phyloP scores from a whole-genome alignment of 768 basidiomycete genomes.

The Russula sp. region DNA sequence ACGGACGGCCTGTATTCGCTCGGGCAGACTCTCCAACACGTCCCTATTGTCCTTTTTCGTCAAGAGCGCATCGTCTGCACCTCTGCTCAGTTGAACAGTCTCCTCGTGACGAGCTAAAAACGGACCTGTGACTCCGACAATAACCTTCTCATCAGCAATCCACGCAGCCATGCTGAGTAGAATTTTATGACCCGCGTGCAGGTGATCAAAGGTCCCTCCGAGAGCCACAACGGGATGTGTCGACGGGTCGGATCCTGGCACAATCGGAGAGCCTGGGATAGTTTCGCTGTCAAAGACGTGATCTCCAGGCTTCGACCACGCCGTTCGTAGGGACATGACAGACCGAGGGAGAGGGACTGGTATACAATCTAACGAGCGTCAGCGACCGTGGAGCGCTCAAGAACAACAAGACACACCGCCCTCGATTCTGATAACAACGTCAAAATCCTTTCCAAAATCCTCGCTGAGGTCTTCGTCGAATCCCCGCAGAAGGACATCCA shows the following conservation, averaged over 20 bases:
- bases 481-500: conserved; percentile 72
- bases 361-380: conserved; percentile 20
- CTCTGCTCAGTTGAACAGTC: neutral
- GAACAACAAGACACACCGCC: conserved; percentile 23
- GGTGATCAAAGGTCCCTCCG: conserved; percentile 97
- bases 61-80: conserved; percentile 62
- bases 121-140: conserved; percentile 84
- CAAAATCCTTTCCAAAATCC: conserved; percentile 35
- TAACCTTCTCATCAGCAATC: conserved; percentile 71
- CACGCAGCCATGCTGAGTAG: conserved; percentile 88
- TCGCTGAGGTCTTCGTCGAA: conserved; percentile 39
- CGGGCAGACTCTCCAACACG: conserved; percentile 54
- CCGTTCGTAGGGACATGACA: conserved; percentile 17
- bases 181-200: conserved; percentile 97
- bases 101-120: neutral
- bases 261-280: conserved; percentile 6
- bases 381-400: neutral
- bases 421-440: conserved; percentile 28
- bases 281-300: conserved; percentile 10
- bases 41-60: conserved; percentile 64
- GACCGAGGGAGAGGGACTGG: conserved; percentile 24
- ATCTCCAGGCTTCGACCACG: conserved; percentile 21
- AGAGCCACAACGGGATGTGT: conserved; percentile 68
- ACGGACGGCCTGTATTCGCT: conserved; percentile 53
- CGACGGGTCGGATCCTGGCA: conserved; percentile 25